Percentiles rank a stretch among this genome's conserved stretches.
phyloP scores from a whole-genome alignment of 2,329 filamentous ascomycete genomes.

The Aureobasidium sp. region DNA sequence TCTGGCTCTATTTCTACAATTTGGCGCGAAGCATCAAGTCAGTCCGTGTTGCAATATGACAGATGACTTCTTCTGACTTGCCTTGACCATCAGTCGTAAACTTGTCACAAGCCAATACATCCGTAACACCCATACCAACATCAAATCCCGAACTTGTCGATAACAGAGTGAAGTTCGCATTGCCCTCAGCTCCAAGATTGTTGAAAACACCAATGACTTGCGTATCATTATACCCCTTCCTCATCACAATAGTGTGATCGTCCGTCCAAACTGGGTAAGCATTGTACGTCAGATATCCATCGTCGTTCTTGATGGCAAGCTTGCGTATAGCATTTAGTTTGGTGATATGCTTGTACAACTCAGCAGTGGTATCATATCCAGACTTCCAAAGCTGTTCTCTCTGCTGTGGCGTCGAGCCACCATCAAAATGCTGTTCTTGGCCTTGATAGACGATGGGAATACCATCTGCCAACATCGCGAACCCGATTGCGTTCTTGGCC shows the following conservation, averaged over 20 bases:
- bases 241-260: slow-evolving; percentile 37
- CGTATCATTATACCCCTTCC: slow-evolving; percentile 34
- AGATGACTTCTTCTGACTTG: no score
- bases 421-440: slow-evolving; percentile 37
- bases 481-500: slow-evolving; percentile 34
- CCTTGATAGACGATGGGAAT: slow-evolving; percentile 39
- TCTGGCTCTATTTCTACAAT: no score
- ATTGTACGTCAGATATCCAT: slow-evolving; percentile 36
- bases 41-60: no score
- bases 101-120: slow-evolving; percentile 40
- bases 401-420: slow-evolving; percentile 29
- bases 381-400: slow-evolving; percentile 34
- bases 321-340: slow-evolving; percentile 39
- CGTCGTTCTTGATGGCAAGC: slow-evolving; percentile 34
- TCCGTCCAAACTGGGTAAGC: slow-evolving; percentile 40
- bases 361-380: slow-evolving; percentile 33
- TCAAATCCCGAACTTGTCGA: slow-evolving; percentile 24
- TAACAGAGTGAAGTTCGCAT: neutral
- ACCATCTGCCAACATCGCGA: slow-evolving; percentile 35
- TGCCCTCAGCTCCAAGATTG: slow-evolving; percentile 31
- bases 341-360: slow-evolving; percentile 35
- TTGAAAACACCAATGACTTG: slow-evolving; percentile 41
- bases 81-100: slow-evolving; percentile 39
- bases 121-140: slow-evolving; percentile 23
- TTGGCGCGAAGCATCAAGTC: no score